These are phyloP conservation scores for Ambrosia trifida DNA, from an alignment of 129 eudicot genomes.

Conservation along the genomic window DNA sequence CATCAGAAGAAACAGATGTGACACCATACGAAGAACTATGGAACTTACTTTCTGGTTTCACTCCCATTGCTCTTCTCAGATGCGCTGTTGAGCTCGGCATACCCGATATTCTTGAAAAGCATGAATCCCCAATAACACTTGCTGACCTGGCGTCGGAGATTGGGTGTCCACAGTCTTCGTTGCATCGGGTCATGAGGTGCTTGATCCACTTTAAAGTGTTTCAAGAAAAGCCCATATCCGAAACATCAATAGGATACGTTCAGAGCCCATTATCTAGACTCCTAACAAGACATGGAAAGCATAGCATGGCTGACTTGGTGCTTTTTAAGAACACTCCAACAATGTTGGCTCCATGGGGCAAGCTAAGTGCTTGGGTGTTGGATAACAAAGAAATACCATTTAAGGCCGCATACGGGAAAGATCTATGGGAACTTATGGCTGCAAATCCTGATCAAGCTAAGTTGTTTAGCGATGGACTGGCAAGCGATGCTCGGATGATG, in stretches of 20 bases:
- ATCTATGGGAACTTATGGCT: not conserved
- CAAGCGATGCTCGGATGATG: not conserved
- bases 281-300: not conserved
- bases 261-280: not conserved
- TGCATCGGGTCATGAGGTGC: slow-evolving; percentile 4
- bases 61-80: not conserved
- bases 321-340: not conserved
- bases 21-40: slow-evolving; percentile 1
- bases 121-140: not conserved
- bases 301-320: not conserved
- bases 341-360: slow-evolving; percentile 10
- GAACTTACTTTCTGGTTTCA: slow-evolving; percentile 2
- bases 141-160: not conserved
- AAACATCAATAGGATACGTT: not conserved
- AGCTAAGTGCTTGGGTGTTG: slow-evolving; percentile 1
- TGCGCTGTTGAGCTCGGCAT: slow-evolving; percentile 5
- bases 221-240: not conserved
- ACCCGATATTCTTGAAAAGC: slow-evolving; percentile 8
- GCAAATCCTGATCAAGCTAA: not conserved
- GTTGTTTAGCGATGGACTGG: slow-evolving; percentile 3
- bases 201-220: not conserved
- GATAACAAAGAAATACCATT: not conserved
- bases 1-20: too few species aligned
- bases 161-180: slow-evolving; percentile 10
- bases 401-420: not conserved